Evolutionary conservation across 495 filamentous ascomycete genomes (phyloP).

Genomic region (Achaetomiella virescens): DNA sequence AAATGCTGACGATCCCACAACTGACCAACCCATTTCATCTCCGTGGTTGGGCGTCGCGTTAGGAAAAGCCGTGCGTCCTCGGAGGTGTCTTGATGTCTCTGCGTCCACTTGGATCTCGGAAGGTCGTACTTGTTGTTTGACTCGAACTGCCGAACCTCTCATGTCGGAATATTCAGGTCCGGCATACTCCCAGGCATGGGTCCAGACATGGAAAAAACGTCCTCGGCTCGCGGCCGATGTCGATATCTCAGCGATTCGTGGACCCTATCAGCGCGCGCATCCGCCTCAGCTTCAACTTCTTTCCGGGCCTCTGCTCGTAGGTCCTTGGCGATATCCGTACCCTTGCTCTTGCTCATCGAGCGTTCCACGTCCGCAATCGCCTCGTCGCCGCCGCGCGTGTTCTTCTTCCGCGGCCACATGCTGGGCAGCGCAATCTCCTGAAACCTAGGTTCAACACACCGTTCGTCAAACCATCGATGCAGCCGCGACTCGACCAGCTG

Average conservation of each 20-base stretch:
- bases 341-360: slow-evolving; percentile 41
- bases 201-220: slow-evolving; percentile 29
- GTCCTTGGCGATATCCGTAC: slow-evolving; percentile 43
- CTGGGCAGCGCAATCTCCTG: slow-evolving; percentile 92
- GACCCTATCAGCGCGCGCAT: slow-evolving; percentile 29
- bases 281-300: slow-evolving; percentile 40
- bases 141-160: neutral
- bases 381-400: slow-evolving; percentile 61
- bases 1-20: no score
- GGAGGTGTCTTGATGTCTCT: no score
- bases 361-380: slow-evolving; percentile 35
- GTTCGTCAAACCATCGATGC: slow-evolving; percentile 95
- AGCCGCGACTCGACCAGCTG: slow-evolving; percentile 86
- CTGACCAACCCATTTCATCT: no score
- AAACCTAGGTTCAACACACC: slow-evolving; percentile 89
- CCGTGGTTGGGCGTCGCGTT: no score
- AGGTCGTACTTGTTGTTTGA: no score
- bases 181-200: slow-evolving; percentile 32
- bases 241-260: slow-evolving; percentile 35
- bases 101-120: no score
- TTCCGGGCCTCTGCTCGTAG: slow-evolving; percentile 41
- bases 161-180: slow-evolving; percentile 17
- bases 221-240: slow-evolving; percentile 30
- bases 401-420: slow-evolving; percentile 86
- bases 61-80: no score